Evolutionary conservation across 176 grass and related monocot species (phyloP).

Genomic region (Triticum turgidum): DNA sequence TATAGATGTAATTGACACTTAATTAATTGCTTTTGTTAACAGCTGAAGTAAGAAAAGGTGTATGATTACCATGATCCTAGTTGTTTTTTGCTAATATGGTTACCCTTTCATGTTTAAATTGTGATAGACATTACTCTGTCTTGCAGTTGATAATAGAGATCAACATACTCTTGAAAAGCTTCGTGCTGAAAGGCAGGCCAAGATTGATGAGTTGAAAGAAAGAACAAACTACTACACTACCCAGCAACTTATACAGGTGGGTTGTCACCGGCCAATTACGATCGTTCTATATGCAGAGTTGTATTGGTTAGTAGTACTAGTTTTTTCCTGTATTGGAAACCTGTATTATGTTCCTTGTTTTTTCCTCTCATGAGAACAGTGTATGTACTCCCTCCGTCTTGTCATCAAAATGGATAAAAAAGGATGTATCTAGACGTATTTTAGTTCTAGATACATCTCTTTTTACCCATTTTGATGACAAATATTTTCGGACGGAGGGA

Average conservation of each 20-base stretch:
- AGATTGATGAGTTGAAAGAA: slow-evolving; percentile 93
- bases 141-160: slow-evolving; percentile 74
- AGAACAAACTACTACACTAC: slow-evolving; percentile 93
- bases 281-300: background rate
- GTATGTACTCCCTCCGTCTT: background rate
- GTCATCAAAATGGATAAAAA: no score
- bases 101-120: slow-evolving; percentile 15
- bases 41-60: background rate
- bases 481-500: no score
- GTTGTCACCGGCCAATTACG: background rate
- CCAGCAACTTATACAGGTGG: slow-evolving; percentile 93
- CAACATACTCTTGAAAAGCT: slow-evolving; percentile 74
- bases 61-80: background rate
- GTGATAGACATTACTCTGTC: background rate
- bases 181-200: slow-evolving; percentile 77
- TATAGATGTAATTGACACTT: background rate
- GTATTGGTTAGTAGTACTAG: background rate
- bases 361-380: background rate
- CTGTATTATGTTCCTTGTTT: background rate
- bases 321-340: background rate
- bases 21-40: background rate
- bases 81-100: background rate
- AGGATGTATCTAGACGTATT: no score
- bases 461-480: no score
- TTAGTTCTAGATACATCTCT: no score